A percentile compares a stretch with the other conserved stretches of the same genome.
Conservation (phyloP, 352 stramenopile species). For the Heterotrichella gracilis region DNA sequence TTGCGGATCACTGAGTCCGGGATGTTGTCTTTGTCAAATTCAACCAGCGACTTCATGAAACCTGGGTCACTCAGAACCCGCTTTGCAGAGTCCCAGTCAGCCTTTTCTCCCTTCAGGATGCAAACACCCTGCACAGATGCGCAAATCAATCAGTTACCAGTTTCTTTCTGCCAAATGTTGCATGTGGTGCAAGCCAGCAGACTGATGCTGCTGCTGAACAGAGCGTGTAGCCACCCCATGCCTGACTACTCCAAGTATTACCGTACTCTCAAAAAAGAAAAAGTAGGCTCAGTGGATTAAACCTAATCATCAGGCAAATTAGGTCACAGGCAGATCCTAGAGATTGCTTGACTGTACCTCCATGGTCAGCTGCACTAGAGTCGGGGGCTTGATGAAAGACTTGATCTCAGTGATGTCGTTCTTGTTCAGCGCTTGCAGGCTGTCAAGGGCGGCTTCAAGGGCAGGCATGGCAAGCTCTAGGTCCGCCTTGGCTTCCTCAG, state of each 20-base stretch:
- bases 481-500: constrained; percentile 55
- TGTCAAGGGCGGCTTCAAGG: constrained; percentile 45
- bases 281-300: too few relatives aligned
- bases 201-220: too few relatives aligned
- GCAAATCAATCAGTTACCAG: too few relatives aligned
- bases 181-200: too few relatives aligned
- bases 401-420: constrained; percentile 65
- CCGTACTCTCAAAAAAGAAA: too few relatives aligned
- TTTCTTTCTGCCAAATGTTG: too few relatives aligned
- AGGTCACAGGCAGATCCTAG: too few relatives aligned
- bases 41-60: constrained; percentile 53
- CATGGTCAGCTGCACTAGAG: constrained; percentile 58
- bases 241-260: too few relatives aligned
- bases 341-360: too few relatives aligned
- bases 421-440: constrained; percentile 49
- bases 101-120: constrained; percentile 52
- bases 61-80: constrained; percentile 43
- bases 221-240: too few relatives aligned
- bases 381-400: constrained; percentile 55
- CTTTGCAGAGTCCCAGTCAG: constrained; percentile 56
- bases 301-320: too few relatives aligned
- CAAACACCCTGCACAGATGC: too few relatives aligned
- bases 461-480: constrained; percentile 56
- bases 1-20: constrained; percentile 49
- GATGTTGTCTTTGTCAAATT: constrained; percentile 74